Evolutionary conservation across 352 stramenopile genomes (phyloP).

Genomic region (Aphanomyces euteiches): DNA sequence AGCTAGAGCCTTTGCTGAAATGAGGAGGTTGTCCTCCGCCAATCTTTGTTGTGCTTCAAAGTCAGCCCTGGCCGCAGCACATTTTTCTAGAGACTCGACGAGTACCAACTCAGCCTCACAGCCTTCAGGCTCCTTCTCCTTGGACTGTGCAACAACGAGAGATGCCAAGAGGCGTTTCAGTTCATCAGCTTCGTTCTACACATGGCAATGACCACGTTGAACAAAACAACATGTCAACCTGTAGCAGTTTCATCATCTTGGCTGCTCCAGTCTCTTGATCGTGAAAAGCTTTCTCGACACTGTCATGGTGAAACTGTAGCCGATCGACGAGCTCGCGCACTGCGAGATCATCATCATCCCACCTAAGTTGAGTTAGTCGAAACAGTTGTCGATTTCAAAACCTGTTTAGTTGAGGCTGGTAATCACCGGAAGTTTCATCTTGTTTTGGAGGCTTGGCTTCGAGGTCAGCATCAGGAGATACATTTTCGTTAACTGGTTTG

Average conservation of each 20-base stretch:
- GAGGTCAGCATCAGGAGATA: conserved; percentile 26
- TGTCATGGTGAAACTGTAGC: conserved; percentile 74
- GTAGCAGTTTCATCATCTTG: conserved; percentile 60
- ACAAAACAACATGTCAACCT: conserved; percentile 28
- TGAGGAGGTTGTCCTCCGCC: conserved; percentile 15
- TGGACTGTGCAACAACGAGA: conserved; percentile 31
- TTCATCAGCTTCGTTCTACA: conserved; percentile 47
- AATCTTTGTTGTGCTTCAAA: conserved; percentile 9
- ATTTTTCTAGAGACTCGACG: conserved; percentile 31
- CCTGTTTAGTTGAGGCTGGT: conserved; percentile 51
- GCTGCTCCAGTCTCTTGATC: conserved; percentile 64
- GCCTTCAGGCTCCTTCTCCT: conserved; percentile 27
- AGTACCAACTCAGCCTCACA: conserved; percentile 25
- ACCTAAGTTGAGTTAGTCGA: conserved; percentile 31
- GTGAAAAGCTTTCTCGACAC: conserved; percentile 66
- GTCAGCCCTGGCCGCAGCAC: conserved; percentile 25
- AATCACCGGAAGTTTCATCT: conserved; percentile 36
- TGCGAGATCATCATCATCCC: conserved; percentile 73
- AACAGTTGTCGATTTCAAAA: not conserved
- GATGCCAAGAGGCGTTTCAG: conserved; percentile 67
- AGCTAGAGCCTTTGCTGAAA: conserved; percentile 9
- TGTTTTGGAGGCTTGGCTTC: conserved; percentile 24
- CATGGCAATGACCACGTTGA: too few relatives aligned
- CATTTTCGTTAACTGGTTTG: not conserved
- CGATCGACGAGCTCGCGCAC: conserved; percentile 69